Evolutionary conservation across 1,284 basidiomycete species (phyloP), one percentile per base, ranked within the genome.

Genomic region (Austropuccinia psidii): DNA sequence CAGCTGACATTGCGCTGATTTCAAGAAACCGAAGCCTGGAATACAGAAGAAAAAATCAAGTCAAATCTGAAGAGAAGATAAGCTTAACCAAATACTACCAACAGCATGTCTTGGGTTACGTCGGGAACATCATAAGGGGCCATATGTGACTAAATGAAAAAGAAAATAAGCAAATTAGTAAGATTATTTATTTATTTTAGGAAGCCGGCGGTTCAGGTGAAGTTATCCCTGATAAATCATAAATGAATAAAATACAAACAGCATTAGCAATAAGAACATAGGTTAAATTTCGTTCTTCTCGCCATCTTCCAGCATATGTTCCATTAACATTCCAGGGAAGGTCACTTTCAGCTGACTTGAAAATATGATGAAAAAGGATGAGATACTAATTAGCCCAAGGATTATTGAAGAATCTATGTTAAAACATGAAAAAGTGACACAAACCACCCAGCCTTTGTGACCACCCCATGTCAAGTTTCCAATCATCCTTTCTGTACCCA

Each of bases 61-160:
- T 79, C 75, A 4, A 80, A 54, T 54, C 24, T 17, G 11, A 58
- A 58, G 33, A 58, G 31, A 29, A 31, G 13, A 5, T 31, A 31
- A 37, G 41, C 17, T 58, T 4, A 11, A 37, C 41, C 33, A 2
- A 35, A 45, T 21, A 19, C 5, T 24, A 17, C 69, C 54, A 29
- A 87, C 78, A 98, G 95, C 96, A 98, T 98, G 81, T 98, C 95
- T 81, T 98, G 93, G 4, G 92, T 85, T 37, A 89, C 87, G 72
- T 91, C 85, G 0, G 94, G 95, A 13, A 90, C 84, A 81, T 98
- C 95, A 80, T 87, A 95, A 0, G 91, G 91, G 35, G 89, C 92
- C 83, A 83, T 80, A 75, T 79, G 79, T 54, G 78, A 79, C 15
- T 77, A 39, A n/a, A 57, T 11, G 33, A 47, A 33, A 3, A 37